These are phyloP conservation scores for Glaciozyma martinii DNA, from an alignment of 768 basidiomycete species.

Conservation along the genomic window DNA sequence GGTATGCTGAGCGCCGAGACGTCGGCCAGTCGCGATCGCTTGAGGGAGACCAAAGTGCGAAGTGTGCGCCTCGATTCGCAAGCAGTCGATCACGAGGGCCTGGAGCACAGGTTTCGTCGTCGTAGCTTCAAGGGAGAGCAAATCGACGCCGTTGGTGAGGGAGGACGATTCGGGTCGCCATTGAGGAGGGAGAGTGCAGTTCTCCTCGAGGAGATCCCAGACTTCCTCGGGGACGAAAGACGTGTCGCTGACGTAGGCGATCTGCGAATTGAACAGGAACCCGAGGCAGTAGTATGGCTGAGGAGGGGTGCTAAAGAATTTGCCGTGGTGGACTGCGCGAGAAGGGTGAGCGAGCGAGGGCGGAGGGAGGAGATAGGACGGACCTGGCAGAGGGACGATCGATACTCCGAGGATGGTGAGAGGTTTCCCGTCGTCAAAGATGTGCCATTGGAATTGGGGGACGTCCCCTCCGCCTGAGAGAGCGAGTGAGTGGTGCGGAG, in stretches of 20 bases:
- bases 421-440: slow-evolving; percentile 5
- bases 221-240: slow-evolving; percentile 66
- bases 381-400: slow-evolving; percentile 38
- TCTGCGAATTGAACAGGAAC: slow-evolving; percentile 47
- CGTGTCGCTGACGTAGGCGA: slow-evolving; percentile 76
- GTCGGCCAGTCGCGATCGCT: slow-evolving; percentile 51
- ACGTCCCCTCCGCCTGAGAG: background rate
- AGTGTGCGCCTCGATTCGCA: slow-evolving; percentile 56
- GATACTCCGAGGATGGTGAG: slow-evolving; percentile 35
- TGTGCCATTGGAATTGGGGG: background rate
- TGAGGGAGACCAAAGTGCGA: slow-evolving; percentile 71
- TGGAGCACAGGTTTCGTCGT: slow-evolving; percentile 9
- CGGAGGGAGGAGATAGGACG: slow-evolving; percentile 1
- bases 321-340: slow-evolving; percentile 32
- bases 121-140: background rate
- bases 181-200: background rate
- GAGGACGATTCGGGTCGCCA: background rate
- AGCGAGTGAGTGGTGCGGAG: slow-evolving; percentile 1
- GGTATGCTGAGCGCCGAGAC: slow-evolving; percentile 53
- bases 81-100: slow-evolving; percentile 58
- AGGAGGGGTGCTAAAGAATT: slow-evolving; percentile 25
- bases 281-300: slow-evolving; percentile 31
- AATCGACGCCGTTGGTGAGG: background rate
- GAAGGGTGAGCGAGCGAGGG: background rate
- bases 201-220: slow-evolving; percentile 42